Conservation (phyloP, 805 yeast species). For the Zygosaccharomyces kombuchaensis region DNA sequence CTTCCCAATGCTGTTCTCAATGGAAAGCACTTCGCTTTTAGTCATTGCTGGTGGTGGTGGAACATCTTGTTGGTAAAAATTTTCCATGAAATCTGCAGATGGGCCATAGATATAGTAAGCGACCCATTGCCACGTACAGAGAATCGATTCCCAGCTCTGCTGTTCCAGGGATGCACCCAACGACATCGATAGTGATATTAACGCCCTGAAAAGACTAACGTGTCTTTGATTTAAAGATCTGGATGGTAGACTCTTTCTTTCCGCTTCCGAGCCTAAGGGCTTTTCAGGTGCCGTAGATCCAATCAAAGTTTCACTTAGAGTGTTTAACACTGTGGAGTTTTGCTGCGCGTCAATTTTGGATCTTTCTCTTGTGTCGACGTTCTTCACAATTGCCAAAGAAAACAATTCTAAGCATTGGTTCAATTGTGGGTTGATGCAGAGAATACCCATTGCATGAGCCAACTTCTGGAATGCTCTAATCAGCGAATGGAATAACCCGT, state of each 20-base stretch:
- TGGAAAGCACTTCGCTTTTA: constrained; percentile 44
- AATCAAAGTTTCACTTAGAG: constrained; percentile 23
- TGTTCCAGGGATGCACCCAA: constrained; percentile 67
- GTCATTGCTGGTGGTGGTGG: constrained; percentile 43
- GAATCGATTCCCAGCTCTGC: constrained; percentile 58
- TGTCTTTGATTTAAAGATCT: constrained; percentile 61
- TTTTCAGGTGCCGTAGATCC: constrained; percentile 7
- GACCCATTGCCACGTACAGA: constrained; percentile 73
- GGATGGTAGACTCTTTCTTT: constrained; percentile 30
- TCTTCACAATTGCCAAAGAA: constrained; percentile 42
- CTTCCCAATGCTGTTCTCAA: constrained; percentile 55
- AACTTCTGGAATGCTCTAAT: constrained; percentile 74
- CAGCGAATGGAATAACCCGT: constrained; percentile 60
- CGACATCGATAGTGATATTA: constrained; percentile 71
- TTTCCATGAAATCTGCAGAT: constrained; percentile 37
- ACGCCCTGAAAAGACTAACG: constrained; percentile 70
- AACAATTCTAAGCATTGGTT: constrained; percentile 53
- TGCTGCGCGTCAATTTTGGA: constrained; percentile 6
- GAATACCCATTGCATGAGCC: constrained; percentile 76
- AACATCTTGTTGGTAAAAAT: constrained; percentile 36
- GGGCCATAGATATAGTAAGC: constrained; percentile 67
- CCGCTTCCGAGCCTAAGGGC: constrained; percentile 3
- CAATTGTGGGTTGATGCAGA: constrained; percentile 53
- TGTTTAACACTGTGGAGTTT: constrained; percentile 15
- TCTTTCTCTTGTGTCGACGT: constrained; percentile 40